Evolutionary conservation across 2,329 filamentous ascomycete genomes (phyloP).

Genomic region (Diaporthe sp.): DNA sequence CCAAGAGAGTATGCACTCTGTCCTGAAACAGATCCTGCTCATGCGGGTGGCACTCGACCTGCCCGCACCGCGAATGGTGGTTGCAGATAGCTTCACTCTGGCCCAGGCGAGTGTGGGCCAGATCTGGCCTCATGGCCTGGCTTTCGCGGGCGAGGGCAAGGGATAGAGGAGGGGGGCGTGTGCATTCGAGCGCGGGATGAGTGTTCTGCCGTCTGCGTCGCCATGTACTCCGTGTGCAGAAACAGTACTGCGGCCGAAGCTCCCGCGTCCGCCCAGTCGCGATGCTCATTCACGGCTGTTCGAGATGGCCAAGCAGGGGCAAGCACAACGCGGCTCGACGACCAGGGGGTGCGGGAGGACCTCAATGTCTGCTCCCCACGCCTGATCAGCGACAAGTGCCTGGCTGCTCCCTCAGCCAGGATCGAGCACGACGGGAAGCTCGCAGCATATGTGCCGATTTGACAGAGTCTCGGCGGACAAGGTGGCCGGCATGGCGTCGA

Average conservation of each 20-base stretch:
- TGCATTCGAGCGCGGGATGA: conserved; percentile 12
- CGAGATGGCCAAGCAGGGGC: conserved; percentile 7
- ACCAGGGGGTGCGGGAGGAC: background rate
- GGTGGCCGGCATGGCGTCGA: conserved; percentile 19
- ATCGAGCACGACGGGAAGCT: background rate
- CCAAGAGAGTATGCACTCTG: background rate
- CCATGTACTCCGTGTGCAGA: conserved; percentile 33
- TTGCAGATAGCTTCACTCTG: conserved; percentile 12
- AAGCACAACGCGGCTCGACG: background rate
- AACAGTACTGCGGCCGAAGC: background rate
- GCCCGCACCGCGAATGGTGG: background rate
- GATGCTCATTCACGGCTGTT: conserved; percentile 15
- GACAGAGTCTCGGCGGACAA: conserved; percentile 1
- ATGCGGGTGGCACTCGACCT: conserved; percentile 12
- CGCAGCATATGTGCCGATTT: conserved; percentile 1
- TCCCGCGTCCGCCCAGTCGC: background rate
- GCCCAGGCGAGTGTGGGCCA: background rate
- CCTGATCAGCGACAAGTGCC: background rate
- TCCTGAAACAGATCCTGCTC: conserved; percentile 29
- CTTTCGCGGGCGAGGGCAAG: background rate
- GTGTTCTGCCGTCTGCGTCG: background rate
- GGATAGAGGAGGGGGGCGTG: conserved; percentile 17
- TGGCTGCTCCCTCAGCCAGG: conserved; percentile 23
- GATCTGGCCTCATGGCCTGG: background rate
- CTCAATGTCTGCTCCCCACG: background rate